These are phyloP conservation scores for Paulownia fortunei DNA, from an alignment of 257 asterid genomes.

Conservation along the genomic window DNA sequence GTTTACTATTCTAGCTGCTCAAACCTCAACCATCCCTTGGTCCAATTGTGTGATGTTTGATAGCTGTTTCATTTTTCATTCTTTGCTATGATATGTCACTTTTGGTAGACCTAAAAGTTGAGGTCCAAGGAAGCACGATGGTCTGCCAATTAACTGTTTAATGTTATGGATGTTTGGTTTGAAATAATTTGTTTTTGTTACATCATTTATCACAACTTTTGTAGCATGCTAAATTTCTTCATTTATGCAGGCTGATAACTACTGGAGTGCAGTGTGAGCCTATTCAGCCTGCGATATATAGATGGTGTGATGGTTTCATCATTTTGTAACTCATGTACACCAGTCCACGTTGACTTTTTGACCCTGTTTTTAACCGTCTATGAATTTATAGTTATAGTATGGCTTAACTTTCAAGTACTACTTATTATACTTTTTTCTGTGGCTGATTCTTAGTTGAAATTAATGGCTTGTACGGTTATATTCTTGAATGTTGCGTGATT, in stretches of 20 bases:
- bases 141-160: not conserved
- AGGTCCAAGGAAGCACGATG: not conserved
- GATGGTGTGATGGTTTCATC: not conserved
- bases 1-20: too few relatives aligned
- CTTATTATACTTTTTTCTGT: too few relatives aligned
- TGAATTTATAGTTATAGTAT: not conserved
- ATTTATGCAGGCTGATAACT: constrained; percentile 28
- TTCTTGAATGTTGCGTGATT: not conserved
- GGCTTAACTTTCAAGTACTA: not conserved
- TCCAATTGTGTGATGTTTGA: not conserved
- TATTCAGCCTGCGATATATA: not conserved
- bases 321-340: not conserved
- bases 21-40: not conserved
- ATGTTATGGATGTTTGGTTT: not conserved
- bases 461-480: not conserved
- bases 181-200: not conserved
- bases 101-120: not conserved
- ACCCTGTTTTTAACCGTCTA: not conserved
- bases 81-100: not conserved
- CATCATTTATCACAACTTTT: not conserved
- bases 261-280: not conserved
- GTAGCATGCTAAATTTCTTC: constrained; percentile 18
- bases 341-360: not conserved
- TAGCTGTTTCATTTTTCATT: not conserved
- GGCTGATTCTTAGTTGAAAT: not conserved